Conservation (phyloP, 1,284 basidiomycete species). For the Papiliotrema nemorosa region DNA sequence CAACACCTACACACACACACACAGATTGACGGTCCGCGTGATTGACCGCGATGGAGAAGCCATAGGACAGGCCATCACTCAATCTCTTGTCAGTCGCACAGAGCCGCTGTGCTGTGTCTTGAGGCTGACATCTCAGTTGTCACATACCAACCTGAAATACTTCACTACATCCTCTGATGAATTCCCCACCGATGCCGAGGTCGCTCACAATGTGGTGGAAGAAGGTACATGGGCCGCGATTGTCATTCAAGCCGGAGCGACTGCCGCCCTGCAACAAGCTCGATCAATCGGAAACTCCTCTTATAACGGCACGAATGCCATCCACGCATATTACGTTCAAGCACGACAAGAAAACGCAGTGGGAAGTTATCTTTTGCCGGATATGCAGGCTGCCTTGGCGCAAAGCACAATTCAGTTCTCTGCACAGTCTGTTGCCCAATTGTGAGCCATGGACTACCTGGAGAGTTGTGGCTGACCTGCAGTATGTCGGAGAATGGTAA, state of each 20-base stretch:
- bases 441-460: conserved; percentile 21
- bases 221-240: conserved; percentile 45
- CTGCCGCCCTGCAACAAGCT: conserved; percentile 24
- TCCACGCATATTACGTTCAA: conserved; percentile 45
- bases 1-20: conserved; percentile 42
- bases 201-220: conserved; percentile 37
- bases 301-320: conserved; percentile 32
- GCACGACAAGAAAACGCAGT: conserved; percentile 48
- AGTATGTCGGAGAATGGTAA: conserved; percentile 35
- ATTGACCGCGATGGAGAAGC: conserved; percentile 53
- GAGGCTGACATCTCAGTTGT: conserved; percentile 9
- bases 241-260: conserved; percentile 38
- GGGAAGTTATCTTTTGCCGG: conserved; percentile 43
- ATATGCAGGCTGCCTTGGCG: conserved; percentile 27
- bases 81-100: conserved; percentile 18
- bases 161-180: conserved; percentile 33
- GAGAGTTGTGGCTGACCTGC: background rate
- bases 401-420: conserved; percentile 26
- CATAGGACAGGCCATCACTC: conserved; percentile 46
- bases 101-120: background rate
- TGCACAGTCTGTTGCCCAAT: conserved; percentile 26
- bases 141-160: conserved; percentile 28
- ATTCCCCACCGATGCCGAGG: conserved; percentile 23
- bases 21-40: conserved; percentile 51
- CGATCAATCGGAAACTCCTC: conserved; percentile 30